Percentiles rank a stretch among this genome's conserved stretches.
Evolutionary conservation across 2,329 filamentous ascomycete genomes (phyloP).

Genomic region (Sordariomycetes sp.): DNA sequence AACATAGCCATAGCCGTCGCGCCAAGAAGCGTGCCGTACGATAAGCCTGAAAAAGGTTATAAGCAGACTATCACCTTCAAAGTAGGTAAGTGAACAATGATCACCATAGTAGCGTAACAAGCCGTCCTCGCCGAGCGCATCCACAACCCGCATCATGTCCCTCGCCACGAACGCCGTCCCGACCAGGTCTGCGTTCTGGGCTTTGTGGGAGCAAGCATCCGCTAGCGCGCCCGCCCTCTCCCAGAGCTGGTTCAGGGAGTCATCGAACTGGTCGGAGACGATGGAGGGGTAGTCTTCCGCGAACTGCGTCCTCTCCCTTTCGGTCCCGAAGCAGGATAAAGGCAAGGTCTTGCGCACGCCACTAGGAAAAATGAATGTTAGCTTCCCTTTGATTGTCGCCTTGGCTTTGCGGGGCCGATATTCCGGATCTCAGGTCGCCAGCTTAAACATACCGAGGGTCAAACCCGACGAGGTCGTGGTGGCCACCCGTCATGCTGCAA

Average conservation of each 20-base stretch:
- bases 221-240: constrained; percentile 7
- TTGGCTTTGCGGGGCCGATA: neutral
- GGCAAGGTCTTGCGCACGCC: constrained; percentile 11
- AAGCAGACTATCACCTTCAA: neutral
- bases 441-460: constrained; percentile 11
- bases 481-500: constrained; percentile 9
- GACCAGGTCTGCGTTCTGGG: constrained; percentile 12
- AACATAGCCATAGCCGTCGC: constrained; percentile 24
- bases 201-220: constrained; percentile 12
- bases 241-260: constrained; percentile 9
- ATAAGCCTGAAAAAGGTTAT: constrained; percentile 15
- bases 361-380: neutral
- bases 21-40: constrained; percentile 26
- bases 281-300: neutral
- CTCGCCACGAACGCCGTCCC: constrained; percentile 20
- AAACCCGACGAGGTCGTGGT: constrained; percentile 11
- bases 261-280: constrained; percentile 6
- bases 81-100: neutral
- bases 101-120: constrained; percentile 21
- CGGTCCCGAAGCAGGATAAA: constrained; percentile 9
- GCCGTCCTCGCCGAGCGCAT: constrained; percentile 21
- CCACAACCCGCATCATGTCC: constrained; percentile 23
- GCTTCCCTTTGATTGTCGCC: neutral
- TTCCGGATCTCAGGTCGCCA: neutral
- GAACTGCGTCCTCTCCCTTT: neutral